Conservation (phyloP, 75 land plant genomes). For the Chamaecyparis obtusa region DNA sequence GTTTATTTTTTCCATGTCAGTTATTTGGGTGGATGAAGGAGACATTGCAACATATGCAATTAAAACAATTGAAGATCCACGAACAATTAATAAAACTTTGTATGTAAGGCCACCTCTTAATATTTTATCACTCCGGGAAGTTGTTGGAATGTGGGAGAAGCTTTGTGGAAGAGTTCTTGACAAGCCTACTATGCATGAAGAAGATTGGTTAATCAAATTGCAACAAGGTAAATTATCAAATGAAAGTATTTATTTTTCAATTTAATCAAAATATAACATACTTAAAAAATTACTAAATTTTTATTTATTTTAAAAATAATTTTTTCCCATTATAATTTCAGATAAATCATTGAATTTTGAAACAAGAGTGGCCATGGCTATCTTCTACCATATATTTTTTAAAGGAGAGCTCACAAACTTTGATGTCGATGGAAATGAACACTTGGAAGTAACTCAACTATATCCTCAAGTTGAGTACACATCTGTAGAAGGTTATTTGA, state of each 20-base stretch:
- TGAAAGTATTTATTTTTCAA: background rate
- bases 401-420: constrained; percentile 21
- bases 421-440: constrained; percentile 13
- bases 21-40: constrained; percentile 33
- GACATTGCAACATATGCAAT: constrained; percentile 39
- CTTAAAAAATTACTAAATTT: no score
- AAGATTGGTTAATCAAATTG: constrained; percentile 27
- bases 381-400: constrained; percentile 15
- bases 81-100: constrained; percentile 30
- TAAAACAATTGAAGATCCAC: constrained; percentile 30
- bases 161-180: constrained; percentile 37
- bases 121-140: constrained; percentile 29
- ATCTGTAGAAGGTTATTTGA: constrained; percentile 24
- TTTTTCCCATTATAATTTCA: background rate
- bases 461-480: constrained; percentile 52
- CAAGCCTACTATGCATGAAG: constrained; percentile 32
- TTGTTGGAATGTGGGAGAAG: constrained; percentile 51
- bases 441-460: constrained; percentile 27
- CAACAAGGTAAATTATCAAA: background rate
- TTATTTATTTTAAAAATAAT: no score
- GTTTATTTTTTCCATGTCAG: no score
- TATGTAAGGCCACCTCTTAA: constrained; percentile 35
- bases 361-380: constrained; percentile 7
- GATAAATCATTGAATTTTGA: background rate
- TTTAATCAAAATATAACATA: no score